These are phyloP conservation scores for Colletotrichum magnum DNA, from an alignment of 2,329 filamentous ascomycete species.

Conservation along the genomic window DNA sequence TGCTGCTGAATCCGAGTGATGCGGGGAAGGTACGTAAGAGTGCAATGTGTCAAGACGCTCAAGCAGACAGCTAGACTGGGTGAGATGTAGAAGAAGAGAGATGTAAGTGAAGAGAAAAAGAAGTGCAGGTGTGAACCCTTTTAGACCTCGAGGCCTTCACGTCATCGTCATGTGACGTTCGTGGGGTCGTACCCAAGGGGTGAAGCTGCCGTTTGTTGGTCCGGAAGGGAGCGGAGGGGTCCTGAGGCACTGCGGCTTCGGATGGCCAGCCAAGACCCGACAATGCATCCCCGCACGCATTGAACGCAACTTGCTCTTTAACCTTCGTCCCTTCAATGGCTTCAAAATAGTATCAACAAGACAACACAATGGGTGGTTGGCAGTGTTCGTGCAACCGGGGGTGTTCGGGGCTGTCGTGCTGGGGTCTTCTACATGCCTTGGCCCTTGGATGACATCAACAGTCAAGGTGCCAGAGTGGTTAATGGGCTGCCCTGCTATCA, in stretches of 20 bases:
- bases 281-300: background rate
- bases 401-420: no score
- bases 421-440: background rate
- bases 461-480: conserved; percentile 35
- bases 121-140: background rate
- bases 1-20: background rate
- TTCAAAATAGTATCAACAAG: no score
- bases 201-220: conserved; percentile 4
- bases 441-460: rapidly evolving
- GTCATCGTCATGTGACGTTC: conserved; percentile 40
- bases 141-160: conserved; percentile 19
- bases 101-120: background rate
- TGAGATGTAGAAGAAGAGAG: no score
- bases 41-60: no score
- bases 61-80: no score
- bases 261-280: no score
- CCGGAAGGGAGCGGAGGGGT: background rate
- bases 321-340: no score
- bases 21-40: no score
- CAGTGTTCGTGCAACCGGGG: no score
- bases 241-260: background rate
- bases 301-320: no score
- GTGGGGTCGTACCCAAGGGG: conserved; percentile 29
- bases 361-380: no score
- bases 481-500: conserved; percentile 34